Conservation (phyloP, 2,329 filamentous ascomycete species). For the Alternaria gansuensis region DNA sequence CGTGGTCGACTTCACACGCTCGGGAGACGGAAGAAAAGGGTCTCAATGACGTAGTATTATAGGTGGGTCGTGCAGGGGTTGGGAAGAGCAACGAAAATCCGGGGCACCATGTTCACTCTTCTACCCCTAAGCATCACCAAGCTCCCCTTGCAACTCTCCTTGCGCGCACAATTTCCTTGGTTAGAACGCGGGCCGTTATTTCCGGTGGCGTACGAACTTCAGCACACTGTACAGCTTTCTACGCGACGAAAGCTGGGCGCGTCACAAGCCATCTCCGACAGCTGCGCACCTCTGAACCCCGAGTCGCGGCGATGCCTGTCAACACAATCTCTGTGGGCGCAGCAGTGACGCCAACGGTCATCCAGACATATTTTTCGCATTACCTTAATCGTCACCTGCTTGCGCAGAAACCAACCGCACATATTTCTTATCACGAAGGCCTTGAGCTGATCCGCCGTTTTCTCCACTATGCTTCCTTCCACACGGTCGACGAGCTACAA, state of each 20-base stretch:
- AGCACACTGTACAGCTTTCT: not conserved
- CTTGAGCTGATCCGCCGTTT: slow-evolving; percentile 88
- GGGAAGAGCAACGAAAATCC: slow-evolving; percentile 14
- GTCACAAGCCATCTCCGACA: slow-evolving; percentile 17
- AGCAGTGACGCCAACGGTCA: slow-evolving; percentile 85
- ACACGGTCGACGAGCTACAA: slow-evolving; percentile 93
- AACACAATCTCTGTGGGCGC: slow-evolving; percentile 83
- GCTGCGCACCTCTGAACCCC: slow-evolving; percentile 16
- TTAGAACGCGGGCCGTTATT: not conserved
- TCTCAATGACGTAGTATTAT: slow-evolving; percentile 11
- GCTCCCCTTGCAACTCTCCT: not conserved
- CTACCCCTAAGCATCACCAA: slow-evolving; percentile 12
- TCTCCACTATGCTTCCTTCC: slow-evolving; percentile 81
- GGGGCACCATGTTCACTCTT: slow-evolving; percentile 17
- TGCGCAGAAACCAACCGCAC: slow-evolving; percentile 82
- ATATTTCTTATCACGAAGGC: slow-evolving; percentile 94
- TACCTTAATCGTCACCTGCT: slow-evolving; percentile 82
- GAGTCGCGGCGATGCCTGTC: slow-evolving; percentile 63
- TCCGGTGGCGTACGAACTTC: not conserved
- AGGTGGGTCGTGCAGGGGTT: slow-evolving; percentile 4
- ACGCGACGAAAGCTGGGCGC: slow-evolving; percentile 1
- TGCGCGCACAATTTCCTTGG: slow-evolving; percentile 3
- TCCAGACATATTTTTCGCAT: slow-evolving; percentile 88
- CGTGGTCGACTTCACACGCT: slow-evolving; percentile 4
- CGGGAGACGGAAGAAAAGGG: slow-evolving; percentile 8